Percentiles rank a stretch among this genome's conserved stretches.
phyloP scores from a whole-genome alignment of 306 rosid genomes.

The Erythrophleum fordii region DNA sequence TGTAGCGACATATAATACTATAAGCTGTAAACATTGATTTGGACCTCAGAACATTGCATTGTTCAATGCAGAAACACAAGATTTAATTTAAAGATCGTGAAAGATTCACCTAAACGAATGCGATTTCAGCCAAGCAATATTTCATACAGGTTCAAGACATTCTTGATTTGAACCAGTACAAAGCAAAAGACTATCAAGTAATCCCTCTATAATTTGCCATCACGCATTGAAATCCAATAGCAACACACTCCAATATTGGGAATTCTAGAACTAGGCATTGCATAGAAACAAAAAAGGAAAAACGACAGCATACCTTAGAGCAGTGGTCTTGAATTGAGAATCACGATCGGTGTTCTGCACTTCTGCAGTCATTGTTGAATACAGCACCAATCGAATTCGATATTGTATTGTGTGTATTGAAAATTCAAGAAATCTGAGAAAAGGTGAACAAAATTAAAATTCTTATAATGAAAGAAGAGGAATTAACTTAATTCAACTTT shows the following conservation, averaged over 20 bases:
- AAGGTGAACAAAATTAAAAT: not conserved
- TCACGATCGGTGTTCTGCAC: not conserved
- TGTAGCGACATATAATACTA: not conserved
- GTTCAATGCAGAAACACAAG: not conserved
- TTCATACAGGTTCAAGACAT: not conserved
- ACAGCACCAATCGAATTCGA: not conserved
- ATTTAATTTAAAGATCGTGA: not conserved
- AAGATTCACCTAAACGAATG: not conserved
- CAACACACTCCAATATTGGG: not conserved
- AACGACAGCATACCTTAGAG: slow-evolving; percentile 5
- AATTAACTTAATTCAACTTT: not conserved
- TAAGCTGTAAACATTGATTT: not conserved
- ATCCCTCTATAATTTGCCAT: not conserved
- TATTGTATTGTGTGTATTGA: not conserved
- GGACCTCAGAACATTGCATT: not conserved
- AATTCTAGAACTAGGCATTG: slow-evolving; percentile 24
- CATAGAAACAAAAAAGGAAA: not conserved
- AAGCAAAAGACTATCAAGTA: not conserved
- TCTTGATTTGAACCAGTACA: not conserved
- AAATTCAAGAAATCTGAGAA: slow-evolving; percentile 5
- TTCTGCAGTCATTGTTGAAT: slow-evolving; percentile 26
- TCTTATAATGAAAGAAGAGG: not conserved
- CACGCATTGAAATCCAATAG: not conserved
- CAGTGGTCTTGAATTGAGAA: slow-evolving; percentile 31
- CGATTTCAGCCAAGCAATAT: not conserved